Percentiles rank a stretch among this genome's conserved stretches.
Evolutionary conservation across 2,329 filamentous ascomycete genomes (phyloP).

Genomic region (Pseudogymnoascus sp.): DNA sequence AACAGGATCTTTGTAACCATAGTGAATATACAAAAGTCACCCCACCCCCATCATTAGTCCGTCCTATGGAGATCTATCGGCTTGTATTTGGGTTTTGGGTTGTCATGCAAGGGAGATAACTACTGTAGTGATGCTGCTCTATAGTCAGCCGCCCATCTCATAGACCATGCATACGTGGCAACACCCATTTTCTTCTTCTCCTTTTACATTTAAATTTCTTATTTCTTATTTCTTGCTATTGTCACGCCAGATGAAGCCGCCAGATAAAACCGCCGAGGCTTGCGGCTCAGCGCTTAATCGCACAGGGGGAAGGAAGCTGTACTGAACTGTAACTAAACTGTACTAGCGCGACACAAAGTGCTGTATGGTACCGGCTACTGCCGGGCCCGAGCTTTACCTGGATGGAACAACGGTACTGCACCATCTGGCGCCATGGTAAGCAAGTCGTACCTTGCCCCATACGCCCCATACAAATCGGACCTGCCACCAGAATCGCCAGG

Average conservation of each 20-base stretch:
- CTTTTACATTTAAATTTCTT: not conserved
- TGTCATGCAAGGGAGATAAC: not conserved
- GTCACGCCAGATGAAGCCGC: not conserved
- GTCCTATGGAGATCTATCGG: not conserved
- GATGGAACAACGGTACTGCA: not conserved
- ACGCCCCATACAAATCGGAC: not conserved
- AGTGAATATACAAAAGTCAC: slow-evolving; percentile 5
- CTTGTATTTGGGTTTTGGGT: not conserved
- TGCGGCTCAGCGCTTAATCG: not conserved
- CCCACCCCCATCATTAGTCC: not conserved
- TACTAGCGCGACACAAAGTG: not conserved
- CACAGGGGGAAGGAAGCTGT: not conserved
- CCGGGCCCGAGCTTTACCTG: not conserved
- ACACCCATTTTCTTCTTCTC: not conserved
- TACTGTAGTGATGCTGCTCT: not conserved
- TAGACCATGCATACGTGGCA: not conserved
- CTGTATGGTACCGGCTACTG: not conserved
- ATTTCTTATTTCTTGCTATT: not conserved
- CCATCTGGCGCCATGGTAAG: not conserved
- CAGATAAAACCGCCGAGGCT: not conserved
- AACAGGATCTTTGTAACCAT: not conserved
- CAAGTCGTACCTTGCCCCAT: not conserved
- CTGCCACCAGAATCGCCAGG: slow-evolving; percentile 2
- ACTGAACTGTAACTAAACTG: not conserved
- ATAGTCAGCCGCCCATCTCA: not conserved